These are phyloP conservation scores for Lithohypha guttulata DNA, from an alignment of 2,329 filamentous ascomycete species.

Conservation along the genomic window DNA sequence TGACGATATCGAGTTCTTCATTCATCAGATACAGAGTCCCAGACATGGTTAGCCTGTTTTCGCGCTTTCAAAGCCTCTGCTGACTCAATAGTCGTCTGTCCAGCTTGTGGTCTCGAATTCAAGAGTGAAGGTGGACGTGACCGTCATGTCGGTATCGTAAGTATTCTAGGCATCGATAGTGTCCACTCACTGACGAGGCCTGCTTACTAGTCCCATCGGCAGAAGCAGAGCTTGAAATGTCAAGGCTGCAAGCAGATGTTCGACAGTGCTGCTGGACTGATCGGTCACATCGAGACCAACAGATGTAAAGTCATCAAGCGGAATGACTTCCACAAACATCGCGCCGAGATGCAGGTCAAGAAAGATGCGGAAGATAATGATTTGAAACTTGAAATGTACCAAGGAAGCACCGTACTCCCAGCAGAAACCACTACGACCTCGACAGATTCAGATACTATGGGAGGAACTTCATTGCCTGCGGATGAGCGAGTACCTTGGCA, in stretches of 20 bases:
- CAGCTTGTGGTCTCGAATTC: slow-evolving; percentile 47
- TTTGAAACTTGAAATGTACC: slow-evolving; percentile 16
- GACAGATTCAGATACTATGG: slow-evolving; percentile 2
- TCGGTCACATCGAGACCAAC: slow-evolving; percentile 45
- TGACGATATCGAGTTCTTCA: slow-evolving; percentile 33
- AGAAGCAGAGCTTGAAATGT: slow-evolving; percentile 42
- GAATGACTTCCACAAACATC: slow-evolving; percentile 36
- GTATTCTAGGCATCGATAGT: slow-evolving; percentile 12
- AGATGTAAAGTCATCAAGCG: slow-evolving; percentile 37
- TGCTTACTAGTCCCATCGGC: slow-evolving; percentile 36
- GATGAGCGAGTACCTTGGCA: slow-evolving; percentile 10
- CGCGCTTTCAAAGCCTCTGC: neutral
- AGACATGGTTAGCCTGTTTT: slow-evolving; percentile 29
- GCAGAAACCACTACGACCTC: too few species aligned
- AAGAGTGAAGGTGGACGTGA: slow-evolving; percentile 42
- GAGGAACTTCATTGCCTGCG: slow-evolving; percentile 4
- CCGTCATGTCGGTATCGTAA: slow-evolving; percentile 42
- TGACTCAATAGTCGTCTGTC: slow-evolving; percentile 35
- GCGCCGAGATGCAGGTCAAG: slow-evolving; percentile 41
- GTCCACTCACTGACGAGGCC: slow-evolving; percentile 5
- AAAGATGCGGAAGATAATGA: too few species aligned
- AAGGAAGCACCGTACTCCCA: slow-evolving; percentile 5
- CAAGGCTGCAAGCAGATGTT: slow-evolving; percentile 38
- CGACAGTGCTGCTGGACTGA: slow-evolving; percentile 37
- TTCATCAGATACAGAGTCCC: slow-evolving; percentile 39